phyloP scores from a whole-genome alignment of 1,284 basidiomycete genomes.

The Leccinum subspadiceum region DNA sequence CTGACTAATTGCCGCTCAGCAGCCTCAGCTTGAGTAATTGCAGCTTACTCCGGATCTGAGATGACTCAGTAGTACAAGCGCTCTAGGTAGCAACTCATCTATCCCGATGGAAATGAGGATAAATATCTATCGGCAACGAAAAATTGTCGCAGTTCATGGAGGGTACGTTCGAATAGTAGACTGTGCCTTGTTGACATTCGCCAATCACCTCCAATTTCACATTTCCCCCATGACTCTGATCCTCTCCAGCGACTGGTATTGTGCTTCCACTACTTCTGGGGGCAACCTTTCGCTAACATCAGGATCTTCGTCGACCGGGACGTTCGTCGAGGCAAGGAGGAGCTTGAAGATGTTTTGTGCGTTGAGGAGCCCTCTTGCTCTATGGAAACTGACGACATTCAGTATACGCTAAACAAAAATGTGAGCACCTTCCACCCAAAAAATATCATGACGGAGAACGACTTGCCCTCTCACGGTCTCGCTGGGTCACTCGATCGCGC shows the following conservation, averaged over 20 bases:
- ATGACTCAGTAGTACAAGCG: no score
- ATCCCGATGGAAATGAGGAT: neutral
- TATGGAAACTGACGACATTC: slow-evolving; percentile 26
- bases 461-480: slow-evolving; percentile 21
- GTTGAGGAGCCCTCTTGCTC: slow-evolving; percentile 24
- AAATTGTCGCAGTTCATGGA: neutral
- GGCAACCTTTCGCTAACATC: slow-evolving; percentile 15
- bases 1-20: no score
- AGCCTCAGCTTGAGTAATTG: no score
- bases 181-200: neutral
- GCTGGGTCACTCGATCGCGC: slow-evolving; percentile 19
- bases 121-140: neutral
- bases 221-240: slow-evolving; percentile 14
- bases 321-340: slow-evolving; percentile 20
- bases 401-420: slow-evolving; percentile 20
- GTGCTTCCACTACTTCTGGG: slow-evolving; percentile 13
- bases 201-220: neutral
- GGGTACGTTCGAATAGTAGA: neutral
- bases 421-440: neutral
- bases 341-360: slow-evolving; percentile 23
- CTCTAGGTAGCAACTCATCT: no score
- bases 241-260: slow-evolving; percentile 15
- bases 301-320: slow-evolving; percentile 26
- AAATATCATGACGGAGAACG: neutral
- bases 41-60: no score